Evolutionary conservation across 2,329 filamentous ascomycete genomes (phyloP).

Genomic region (Taxawa tesnikishii): DNA sequence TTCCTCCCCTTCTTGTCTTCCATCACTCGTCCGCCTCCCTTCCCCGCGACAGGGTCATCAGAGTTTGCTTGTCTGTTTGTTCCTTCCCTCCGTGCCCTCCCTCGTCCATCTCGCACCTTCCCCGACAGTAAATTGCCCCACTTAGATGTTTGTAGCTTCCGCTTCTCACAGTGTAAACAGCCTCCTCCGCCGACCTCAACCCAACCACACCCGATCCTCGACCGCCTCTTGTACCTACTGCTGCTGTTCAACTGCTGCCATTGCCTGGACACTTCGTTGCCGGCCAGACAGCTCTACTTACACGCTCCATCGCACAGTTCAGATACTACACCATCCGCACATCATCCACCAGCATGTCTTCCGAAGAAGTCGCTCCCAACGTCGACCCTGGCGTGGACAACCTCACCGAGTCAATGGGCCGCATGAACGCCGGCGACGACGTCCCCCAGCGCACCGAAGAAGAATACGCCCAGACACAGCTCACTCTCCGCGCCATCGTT

Average conservation of each 20-base stretch:
- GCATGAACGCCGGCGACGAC: constrained; percentile 43
- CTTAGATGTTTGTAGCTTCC: not conserved
- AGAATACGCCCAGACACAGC: constrained; percentile 83
- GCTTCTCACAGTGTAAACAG: not conserved
- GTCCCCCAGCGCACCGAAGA: constrained; percentile 91
- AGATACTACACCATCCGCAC: constrained; percentile 1
- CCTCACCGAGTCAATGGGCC: constrained; percentile 29
- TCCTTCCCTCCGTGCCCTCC: no score
- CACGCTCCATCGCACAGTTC: constrained; percentile 1
- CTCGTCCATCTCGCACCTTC: not conserved
- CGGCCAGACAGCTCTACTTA: no score
- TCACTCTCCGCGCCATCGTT: constrained; percentile 93
- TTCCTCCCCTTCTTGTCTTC: no score
- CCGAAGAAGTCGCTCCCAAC: constrained; percentile 22
- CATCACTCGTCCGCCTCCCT: no score
- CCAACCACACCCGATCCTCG: constrained; percentile 1
- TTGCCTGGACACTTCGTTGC: no score
- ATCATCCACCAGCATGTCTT: constrained; percentile 23
- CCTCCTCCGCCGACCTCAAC: not conserved
- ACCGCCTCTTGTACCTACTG: constrained; percentile 3
- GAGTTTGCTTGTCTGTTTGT: no score
- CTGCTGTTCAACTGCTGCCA: constrained; percentile 5
- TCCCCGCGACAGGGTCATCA: no score
- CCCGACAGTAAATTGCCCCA: not conserved
- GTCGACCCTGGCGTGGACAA: constrained; percentile 22